phyloP scores from a whole-genome alignment of 2,329 filamentous ascomycete genomes.

The Aureobasidium namibiae region DNA sequence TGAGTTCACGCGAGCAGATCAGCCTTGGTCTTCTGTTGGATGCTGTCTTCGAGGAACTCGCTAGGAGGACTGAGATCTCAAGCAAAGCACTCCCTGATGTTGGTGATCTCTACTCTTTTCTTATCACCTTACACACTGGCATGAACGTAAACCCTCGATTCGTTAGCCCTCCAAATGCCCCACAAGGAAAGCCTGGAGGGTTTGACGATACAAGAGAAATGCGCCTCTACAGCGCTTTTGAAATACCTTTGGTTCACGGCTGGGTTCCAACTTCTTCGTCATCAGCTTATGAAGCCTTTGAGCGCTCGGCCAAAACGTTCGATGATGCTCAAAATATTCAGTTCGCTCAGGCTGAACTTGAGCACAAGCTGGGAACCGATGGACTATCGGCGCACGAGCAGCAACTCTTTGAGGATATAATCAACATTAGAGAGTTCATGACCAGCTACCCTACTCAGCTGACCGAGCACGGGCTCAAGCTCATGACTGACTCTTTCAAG shows the following conservation, averaged over 20 bases:
- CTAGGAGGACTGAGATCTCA: constrained; percentile 56
- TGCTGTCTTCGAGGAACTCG: constrained; percentile 86
- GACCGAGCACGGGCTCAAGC: constrained; percentile 69
- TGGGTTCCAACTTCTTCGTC: constrained; percentile 72
- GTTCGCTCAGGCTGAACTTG: constrained; percentile 81
- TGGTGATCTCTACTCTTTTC: constrained; percentile 75
- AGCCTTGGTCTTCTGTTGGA: constrained; percentile 79
- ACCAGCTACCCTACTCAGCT: constrained; percentile 74
- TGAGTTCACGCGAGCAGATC: constrained; percentile 76
- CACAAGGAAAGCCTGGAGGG: constrained; percentile 48
- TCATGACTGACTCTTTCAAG: constrained; percentile 60
- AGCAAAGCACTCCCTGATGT: constrained; percentile 70
- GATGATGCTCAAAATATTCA: constrained; percentile 87
- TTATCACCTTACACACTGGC: constrained; percentile 82
- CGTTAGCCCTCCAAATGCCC: constrained; percentile 49
- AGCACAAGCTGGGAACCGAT: constrained; percentile 60
- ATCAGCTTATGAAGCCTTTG: constrained; percentile 60
- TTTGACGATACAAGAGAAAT: constrained; percentile 87
- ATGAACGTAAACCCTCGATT: constrained; percentile 98
- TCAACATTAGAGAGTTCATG: constrained; percentile 78
- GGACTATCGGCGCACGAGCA: constrained; percentile 68
- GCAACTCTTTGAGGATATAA: constrained; percentile 70
- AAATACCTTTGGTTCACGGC: constrained; percentile 81
- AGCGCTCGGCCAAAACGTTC: constrained; percentile 70
- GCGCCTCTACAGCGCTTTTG: constrained; percentile 83